Evolutionary conservation across 2,329 filamentous ascomycete species (phyloP), one percentile per base, ranked within the genome.

Genomic region (Lasiodiplodia sp.): DNA sequence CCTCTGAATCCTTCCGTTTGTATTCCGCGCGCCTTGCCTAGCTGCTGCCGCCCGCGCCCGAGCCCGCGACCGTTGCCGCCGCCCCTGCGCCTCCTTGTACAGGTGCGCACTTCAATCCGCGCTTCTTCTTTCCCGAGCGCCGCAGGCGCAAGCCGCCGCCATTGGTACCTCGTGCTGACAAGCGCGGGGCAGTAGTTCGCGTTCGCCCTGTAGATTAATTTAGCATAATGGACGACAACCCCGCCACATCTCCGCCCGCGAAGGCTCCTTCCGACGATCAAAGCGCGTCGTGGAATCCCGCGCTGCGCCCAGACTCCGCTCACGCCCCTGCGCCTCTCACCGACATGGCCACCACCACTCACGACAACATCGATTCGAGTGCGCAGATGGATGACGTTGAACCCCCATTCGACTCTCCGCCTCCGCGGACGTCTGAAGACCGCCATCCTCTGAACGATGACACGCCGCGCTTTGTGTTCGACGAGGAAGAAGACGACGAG

Each of bases 281-380:
- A 58, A 64, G 38, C 67, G 72, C 81, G 66, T 82, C 83, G 23
- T 88, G 86, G 87, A 85, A 88, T 79, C 86, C 86, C 55, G 86
- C 86, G 23, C 76, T 86, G 70, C 79, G 84, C 74, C 82, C 83
- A 47, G 82, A 86, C 68, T 72, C 70, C 58, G 71, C 75, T 21
- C 47, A 66, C 44, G 68, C 72, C 34, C 57, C 67, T 34, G 68
- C 34, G 60, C 57, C 71, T 40, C 66, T 72, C 31, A 52, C 68
- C 56, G 68, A 70, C 68, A 71, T 31, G 70, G 68, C 67, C 69
- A 34, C 40, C 68, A 21, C 34, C 51, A 44, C 51, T 34, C 23
- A 63, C 66, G 6, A 69, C 70, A 56, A 68, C 70, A 52, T 72
- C 44, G 71, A 70, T 51, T 62, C 68, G 55, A 72, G 70, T 51